Conservation (phyloP, 129 eudicot genomes). For the Erigeron canadensis region DNA sequence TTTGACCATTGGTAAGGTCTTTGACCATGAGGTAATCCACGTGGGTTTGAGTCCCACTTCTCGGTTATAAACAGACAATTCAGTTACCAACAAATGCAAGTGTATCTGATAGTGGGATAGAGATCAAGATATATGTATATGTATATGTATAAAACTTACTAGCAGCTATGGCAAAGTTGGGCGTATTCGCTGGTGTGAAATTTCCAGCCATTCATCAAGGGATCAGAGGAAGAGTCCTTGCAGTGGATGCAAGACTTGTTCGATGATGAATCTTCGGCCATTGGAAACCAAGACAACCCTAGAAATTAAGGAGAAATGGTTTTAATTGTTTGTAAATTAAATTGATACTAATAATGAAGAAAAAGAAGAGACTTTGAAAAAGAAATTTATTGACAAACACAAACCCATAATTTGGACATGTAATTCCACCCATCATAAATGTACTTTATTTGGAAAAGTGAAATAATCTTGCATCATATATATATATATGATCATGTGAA, state of each 20-base stretch:
- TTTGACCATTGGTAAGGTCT: too few relatives aligned
- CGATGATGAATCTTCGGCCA: slow-evolving; percentile 50
- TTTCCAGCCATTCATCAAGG: slow-evolving; percentile 49
- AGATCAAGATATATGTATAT: background rate
- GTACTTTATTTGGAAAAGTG: background rate
- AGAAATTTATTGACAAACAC: background rate
- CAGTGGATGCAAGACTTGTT: slow-evolving; percentile 41
- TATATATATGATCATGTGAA: too few relatives aligned
- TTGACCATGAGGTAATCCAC: too few relatives aligned
- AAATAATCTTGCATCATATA: background rate
- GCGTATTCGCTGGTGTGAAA: slow-evolving; percentile 38
- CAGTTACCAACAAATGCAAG: background rate
- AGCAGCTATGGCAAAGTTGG: slow-evolving; percentile 56
- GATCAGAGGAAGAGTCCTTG: slow-evolving; percentile 33
- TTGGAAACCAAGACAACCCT: slow-evolving; percentile 26
- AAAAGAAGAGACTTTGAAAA: background rate
- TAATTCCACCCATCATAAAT: slow-evolving; percentile 4
- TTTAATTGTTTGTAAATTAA: background rate
- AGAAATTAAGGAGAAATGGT: background rate
- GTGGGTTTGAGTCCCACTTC: too few relatives aligned
- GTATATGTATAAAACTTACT: slow-evolving; percentile 24
- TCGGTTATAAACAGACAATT: background rate
- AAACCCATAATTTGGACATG: slow-evolving; percentile 10
- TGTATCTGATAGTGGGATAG: background rate
- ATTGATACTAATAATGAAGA: background rate